phyloP scores from a whole-genome alignment of 2,329 filamentous ascomycete genomes.

The Huntiella moniliformis region DNA sequence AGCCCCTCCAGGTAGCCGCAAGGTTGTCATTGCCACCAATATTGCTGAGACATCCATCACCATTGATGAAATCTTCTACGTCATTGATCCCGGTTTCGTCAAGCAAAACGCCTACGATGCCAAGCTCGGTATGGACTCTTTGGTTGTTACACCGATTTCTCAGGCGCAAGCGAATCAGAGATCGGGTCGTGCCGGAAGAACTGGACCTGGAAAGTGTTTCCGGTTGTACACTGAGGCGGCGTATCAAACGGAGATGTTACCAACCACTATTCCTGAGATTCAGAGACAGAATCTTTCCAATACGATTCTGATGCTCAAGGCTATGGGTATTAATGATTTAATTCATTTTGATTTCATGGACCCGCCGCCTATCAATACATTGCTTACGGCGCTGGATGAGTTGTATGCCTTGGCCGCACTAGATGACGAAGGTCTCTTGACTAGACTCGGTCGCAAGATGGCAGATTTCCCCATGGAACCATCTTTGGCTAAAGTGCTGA shows the following conservation, averaged over 20 bases:
- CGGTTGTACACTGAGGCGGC: constrained; percentile 87
- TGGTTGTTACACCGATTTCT: constrained; percentile 89
- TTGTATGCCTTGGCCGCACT: constrained; percentile 80
- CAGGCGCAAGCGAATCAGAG: constrained; percentile 93
- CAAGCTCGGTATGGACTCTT: constrained; percentile 91
- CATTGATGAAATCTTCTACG: constrained; percentile 94
- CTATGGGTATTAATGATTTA: constrained; percentile 96
- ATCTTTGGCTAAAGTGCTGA: constrained; percentile 72
- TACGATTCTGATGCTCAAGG: constrained; percentile 94
- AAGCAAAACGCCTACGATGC: constrained; percentile 96
- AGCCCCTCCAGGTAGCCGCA: constrained; percentile 65
- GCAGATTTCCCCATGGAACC: constrained; percentile 98
- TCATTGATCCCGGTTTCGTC: constrained; percentile 90
- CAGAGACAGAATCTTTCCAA: constrained; percentile 83
- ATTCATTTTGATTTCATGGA: constrained; percentile 99
- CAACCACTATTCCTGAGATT: constrained; percentile 89
- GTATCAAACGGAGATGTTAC: constrained; percentile 91
- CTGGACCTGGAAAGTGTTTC: constrained; percentile 91
- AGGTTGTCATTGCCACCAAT: constrained; percentile 95
- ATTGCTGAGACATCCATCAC: constrained; percentile 97
- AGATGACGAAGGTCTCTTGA: constrained; percentile 87
- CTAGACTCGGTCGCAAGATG: constrained; percentile 86
- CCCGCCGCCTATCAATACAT: constrained; percentile 89
- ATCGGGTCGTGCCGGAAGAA: constrained; percentile 80
- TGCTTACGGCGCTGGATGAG: constrained; percentile 90